These are phyloP conservation scores for Aspergillus luchuensis DNA, from an alignment of 2,329 filamentous ascomycete species.

Conservation along the genomic window DNA sequence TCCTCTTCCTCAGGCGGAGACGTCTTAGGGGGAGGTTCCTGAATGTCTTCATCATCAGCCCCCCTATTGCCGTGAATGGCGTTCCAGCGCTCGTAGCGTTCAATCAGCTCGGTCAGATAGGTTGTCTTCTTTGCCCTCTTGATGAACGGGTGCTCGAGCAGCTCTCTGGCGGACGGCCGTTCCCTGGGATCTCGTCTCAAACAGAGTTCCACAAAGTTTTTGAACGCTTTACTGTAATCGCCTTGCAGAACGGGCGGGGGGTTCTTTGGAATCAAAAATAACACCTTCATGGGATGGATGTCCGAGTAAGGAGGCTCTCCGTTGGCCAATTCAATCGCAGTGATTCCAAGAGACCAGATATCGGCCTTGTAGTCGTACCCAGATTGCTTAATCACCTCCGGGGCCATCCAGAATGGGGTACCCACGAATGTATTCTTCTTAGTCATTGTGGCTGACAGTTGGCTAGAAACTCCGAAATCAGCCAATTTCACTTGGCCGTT, in stretches of 20 bases:
- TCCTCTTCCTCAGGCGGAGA: slow-evolving; percentile 59
- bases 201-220: slow-evolving; percentile 82
- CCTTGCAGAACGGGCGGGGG: slow-evolving; percentile 78
- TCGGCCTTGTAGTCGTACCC: slow-evolving; percentile 98
- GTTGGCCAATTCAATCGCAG: slow-evolving; percentile 85
- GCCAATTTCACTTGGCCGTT: slow-evolving; percentile 96
- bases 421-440: slow-evolving; percentile 99
- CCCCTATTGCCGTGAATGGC: slow-evolving; percentile 72
- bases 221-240: slow-evolving; percentile 79
- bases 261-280: slow-evolving; percentile 96
- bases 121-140: slow-evolving; percentile 90
- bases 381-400: slow-evolving; percentile 97
- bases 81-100: slow-evolving; percentile 84
- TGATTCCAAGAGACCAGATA: slow-evolving; percentile 96
- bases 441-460: slow-evolving; percentile 96
- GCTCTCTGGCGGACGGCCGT: slow-evolving; percentile 79
- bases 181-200: slow-evolving; percentile 87
- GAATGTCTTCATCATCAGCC: slow-evolving; percentile 63
- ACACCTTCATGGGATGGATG: slow-evolving; percentile 97
- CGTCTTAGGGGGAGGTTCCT: slow-evolving; percentile 36
- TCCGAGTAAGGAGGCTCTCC: slow-evolving; percentile 94
- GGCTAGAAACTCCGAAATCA: slow-evolving; percentile 95
- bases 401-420: slow-evolving; percentile 99
- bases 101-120: slow-evolving; percentile 95
- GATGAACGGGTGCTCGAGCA: slow-evolving; percentile 88